Base-by-base conservation (phyloP, 225 moss, liverwort and hornwort species). In the Asterella californica region DNA sequence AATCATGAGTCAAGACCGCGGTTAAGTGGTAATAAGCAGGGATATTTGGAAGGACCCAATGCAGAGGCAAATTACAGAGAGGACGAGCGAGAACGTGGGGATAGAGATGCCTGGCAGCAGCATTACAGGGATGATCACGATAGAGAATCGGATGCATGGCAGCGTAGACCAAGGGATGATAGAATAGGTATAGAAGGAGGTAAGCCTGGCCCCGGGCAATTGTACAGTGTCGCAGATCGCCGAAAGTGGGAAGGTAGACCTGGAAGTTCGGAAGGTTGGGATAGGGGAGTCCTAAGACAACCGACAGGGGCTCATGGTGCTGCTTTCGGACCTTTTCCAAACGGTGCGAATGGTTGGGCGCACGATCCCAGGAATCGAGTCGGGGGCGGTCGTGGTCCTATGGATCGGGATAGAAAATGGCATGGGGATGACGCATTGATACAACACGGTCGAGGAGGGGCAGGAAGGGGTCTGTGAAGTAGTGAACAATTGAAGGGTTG, bases 241-340 rank as follows among this genome's bases (percentile, higher is more conserved):
- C 84, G 91, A 48, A 90, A 90, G 80, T 96, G 92, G 96, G 96
- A 96, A n/a, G 88, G 90, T 60, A 75, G 92, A 85, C 92, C 96
- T 53, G 94, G 92, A 59, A 91, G 90, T 80, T 91, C 91, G 34
- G 96, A 94, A 84, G 92, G 88, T 69, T 88, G 92, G 91, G 89
- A 88, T 66, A 93, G 85, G 76, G 89, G 83, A 42, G 85, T 80
- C 80, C 75, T 77, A 36, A 85, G 86, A 79, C 87, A 75, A 64
- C 83, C 71, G 52, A 79, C 76, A 67, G 84, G 76, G 70, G 70
- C 50, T 52, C 84, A 84, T 80, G 82, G 78, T 80, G 85, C 89
- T 33, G 86, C 90, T 19, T 78, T 78, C 50, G 88, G 85, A 47
- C 30, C 82, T 6, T 82, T 85, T 79, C 76, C 81, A 9, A 96